phyloP scores from a whole-genome alignment of 768 basidiomycete genomes.

The Gloeophyllum trabeum region DNA sequence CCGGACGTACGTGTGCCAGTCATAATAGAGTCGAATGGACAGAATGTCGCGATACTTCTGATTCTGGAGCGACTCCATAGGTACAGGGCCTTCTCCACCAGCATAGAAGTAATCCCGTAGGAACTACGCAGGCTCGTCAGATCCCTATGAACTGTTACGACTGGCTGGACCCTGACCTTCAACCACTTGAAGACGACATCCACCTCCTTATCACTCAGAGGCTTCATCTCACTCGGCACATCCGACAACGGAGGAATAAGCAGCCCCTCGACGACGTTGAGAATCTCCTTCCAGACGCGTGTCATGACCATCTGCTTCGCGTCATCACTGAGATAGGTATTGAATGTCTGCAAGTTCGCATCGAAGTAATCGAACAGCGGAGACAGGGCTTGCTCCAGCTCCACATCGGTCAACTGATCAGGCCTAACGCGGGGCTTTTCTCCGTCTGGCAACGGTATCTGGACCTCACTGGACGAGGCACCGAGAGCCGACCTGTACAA shows the following conservation, averaged over 20 bases:
- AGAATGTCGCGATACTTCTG: slow-evolving; percentile 89
- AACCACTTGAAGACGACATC: slow-evolving; percentile 99
- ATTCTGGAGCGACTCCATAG: slow-evolving; percentile 80
- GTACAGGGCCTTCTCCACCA: slow-evolving; percentile 83
- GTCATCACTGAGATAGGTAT: slow-evolving; percentile 73
- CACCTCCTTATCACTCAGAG: slow-evolving; percentile 89
- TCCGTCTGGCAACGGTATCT: slow-evolving; percentile 59
- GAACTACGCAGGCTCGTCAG: slow-evolving; percentile 67
- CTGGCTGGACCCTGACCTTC: slow-evolving; percentile 72
- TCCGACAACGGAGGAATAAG: slow-evolving; percentile 89
- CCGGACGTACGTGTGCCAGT: slow-evolving; percentile 76
- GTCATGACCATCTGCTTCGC: slow-evolving; percentile 91
- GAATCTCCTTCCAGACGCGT: slow-evolving; percentile 92
- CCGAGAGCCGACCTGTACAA: slow-evolving; percentile 74
- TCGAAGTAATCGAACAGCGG: slow-evolving; percentile 96
- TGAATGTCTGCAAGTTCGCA: slow-evolving; percentile 82
- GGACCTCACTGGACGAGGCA: slow-evolving; percentile 53
- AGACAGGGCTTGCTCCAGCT: slow-evolving; percentile 87
- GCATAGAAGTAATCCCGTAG: slow-evolving; percentile 92
- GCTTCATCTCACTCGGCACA: slow-evolving; percentile 78
- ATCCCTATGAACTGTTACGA: neutral
- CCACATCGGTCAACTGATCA: slow-evolving; percentile 81
- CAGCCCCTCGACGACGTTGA: slow-evolving; percentile 75
- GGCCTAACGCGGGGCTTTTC: slow-evolving; percentile 75
- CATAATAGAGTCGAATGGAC: slow-evolving; percentile 89